Percentiles rank a stretch among this genome's conserved stretches.
phyloP scores from a whole-genome alignment of 2,329 filamentous ascomycete genomes.

The Cytospora leucostoma region DNA sequence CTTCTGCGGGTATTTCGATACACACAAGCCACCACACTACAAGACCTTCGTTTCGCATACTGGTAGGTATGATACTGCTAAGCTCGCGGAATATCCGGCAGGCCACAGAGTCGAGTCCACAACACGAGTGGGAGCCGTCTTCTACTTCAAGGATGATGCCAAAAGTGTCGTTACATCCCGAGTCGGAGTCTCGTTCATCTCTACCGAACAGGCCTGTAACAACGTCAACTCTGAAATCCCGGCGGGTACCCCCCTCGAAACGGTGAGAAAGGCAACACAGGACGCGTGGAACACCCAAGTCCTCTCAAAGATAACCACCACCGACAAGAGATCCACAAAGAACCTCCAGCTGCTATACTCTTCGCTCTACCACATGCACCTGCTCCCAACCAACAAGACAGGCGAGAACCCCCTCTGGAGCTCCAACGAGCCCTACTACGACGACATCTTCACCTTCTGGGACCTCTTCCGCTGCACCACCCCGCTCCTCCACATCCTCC shows the following conservation, averaged over 20 bases:
- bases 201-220: slow-evolving; percentile 57
- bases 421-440: slow-evolving; percentile 58
- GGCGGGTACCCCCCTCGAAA: slow-evolving; percentile 46
- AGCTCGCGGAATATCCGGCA: slow-evolving; percentile 23
- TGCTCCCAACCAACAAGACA: slow-evolving; percentile 69
- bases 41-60: slow-evolving; percentile 44
- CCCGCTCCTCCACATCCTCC: slow-evolving; percentile 54
- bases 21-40: slow-evolving; percentile 26
- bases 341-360: slow-evolving; percentile 65
- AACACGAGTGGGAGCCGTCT: slow-evolving; percentile 51
- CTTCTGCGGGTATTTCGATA: slow-evolving; percentile 63
- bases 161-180: slow-evolving; percentile 51
- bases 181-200: slow-evolving; percentile 69
- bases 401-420: slow-evolving; percentile 60
- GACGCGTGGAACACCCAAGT: slow-evolving; percentile 62
- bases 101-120: slow-evolving; percentile 37
- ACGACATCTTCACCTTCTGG: slow-evolving; percentile 63
- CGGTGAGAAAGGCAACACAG: slow-evolving; percentile 44
- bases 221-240: slow-evolving; percentile 60
- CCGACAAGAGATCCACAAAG: slow-evolving; percentile 49
- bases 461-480: slow-evolving; percentile 63
- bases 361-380: slow-evolving; percentile 68
- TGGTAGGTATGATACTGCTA: slow-evolving; percentile 32
- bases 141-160: slow-evolving; percentile 47
- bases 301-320: slow-evolving; percentile 63